phyloP scores from a whole-genome alignment of 495 filamentous ascomycete genomes.

The Aspergillus funiculosus region DNA sequence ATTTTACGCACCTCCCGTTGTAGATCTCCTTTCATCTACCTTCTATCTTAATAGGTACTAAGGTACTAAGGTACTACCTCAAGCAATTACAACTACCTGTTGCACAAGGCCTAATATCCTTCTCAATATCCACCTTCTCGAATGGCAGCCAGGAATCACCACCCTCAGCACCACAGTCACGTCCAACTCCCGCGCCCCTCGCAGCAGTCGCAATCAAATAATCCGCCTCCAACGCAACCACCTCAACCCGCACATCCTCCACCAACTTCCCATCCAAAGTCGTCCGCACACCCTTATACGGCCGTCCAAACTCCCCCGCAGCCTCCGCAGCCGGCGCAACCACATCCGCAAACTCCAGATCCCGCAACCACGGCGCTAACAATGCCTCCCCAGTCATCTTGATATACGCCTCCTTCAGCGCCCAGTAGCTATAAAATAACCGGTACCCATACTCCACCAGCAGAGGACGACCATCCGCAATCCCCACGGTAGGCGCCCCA shows the following conservation, averaged over 20 bases:
- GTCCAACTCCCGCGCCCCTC: conserved; percentile 28
- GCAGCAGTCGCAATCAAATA: conserved; percentile 58
- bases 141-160: conserved; percentile 22
- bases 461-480: not conserved
- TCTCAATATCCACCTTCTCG: conserved; percentile 27
- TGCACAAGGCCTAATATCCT: conserved; percentile 30
- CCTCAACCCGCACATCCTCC: conserved; percentile 52
- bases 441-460: conserved; percentile 56
- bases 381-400: conserved; percentile 91
- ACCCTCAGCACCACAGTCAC: not conserved
- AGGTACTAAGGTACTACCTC: too few species aligned
- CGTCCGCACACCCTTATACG: conserved; percentile 47
- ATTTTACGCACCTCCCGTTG: not conserved
- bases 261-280: conserved; percentile 45
- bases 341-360: conserved; percentile 63
- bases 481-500: not conserved
- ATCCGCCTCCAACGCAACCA: conserved; percentile 54
- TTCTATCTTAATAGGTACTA: too few species aligned
- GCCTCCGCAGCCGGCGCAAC: conserved; percentile 43
- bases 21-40: not conserved
- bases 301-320: conserved; percentile 32
- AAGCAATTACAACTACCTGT: conserved; percentile 24
- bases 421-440: conserved; percentile 84
- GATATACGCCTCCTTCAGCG: conserved; percentile 83
- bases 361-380: conserved; percentile 68